Conservation (phyloP, 176 grass and related monocot species). For the Echinochloa phyllopogon region DNA sequence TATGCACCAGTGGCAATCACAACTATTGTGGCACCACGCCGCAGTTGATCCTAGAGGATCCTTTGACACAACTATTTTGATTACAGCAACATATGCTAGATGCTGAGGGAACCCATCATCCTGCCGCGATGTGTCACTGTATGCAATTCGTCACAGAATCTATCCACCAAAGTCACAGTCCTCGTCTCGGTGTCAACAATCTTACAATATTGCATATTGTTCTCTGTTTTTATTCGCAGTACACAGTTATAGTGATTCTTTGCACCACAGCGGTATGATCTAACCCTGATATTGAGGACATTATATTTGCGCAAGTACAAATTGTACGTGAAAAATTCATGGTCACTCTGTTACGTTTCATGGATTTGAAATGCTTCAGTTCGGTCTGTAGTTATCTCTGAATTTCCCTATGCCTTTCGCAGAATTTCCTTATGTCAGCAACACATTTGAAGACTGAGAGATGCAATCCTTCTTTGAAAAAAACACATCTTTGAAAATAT, state of each 20-base stretch:
- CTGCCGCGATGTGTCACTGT: conserved; percentile 8
- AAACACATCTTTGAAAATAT: conserved; percentile 15
- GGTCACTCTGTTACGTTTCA: not conserved
- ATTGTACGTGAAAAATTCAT: not conserved
- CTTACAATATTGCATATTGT: conserved; percentile 16
- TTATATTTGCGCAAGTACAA: conserved; percentile 6
- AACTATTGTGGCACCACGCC: conserved; percentile 37
- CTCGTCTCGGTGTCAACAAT: conserved; percentile 25
- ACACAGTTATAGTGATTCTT: not conserved
- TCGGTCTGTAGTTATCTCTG: not conserved
- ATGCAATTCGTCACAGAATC: conserved; percentile 30
- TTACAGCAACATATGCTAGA: conserved; percentile 31
- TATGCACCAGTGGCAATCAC: not conserved
- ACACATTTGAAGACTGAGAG: not conserved
- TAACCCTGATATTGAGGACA: conserved; percentile 2
- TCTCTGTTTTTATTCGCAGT: conserved; percentile 1
- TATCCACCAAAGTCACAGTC: conserved; percentile 29
- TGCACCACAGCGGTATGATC: not conserved
- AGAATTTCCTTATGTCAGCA: not conserved
- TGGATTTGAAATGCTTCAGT: not conserved
- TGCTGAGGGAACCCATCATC: conserved; percentile 36
- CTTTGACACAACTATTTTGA: conserved; percentile 25
- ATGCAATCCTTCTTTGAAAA: conserved; percentile 3
- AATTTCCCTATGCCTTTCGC: not conserved
- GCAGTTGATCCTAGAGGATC: conserved; percentile 12